Percentiles rank a stretch among this genome's conserved stretches.
Evolutionary conservation across 1,139 yeast species (phyloP).

Genomic region (Yamadazyma atmosphaerica): DNA sequence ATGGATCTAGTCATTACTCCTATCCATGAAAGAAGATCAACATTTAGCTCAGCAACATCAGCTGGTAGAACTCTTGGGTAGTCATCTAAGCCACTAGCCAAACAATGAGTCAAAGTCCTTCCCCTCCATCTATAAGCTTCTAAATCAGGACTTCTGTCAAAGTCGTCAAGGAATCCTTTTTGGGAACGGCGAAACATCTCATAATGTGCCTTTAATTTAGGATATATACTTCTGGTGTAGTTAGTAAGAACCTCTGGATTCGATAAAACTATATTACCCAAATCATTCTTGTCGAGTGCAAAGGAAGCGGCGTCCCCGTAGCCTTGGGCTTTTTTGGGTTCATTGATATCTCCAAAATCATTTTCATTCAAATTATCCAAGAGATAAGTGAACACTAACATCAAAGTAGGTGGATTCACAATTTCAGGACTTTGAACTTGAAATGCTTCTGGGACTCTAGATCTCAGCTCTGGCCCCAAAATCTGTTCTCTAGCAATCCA

Average conservation of each 20-base stretch:
- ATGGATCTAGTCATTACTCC: constrained; percentile 89
- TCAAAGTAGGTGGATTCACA: constrained; percentile 94
- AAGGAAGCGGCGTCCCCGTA: constrained; percentile 8
- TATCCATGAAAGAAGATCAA: constrained; percentile 89
- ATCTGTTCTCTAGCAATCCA: constrained; percentile 98
- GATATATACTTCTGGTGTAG: constrained; percentile 70
- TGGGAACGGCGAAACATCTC: constrained; percentile 87
- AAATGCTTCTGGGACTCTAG: constrained; percentile 85
- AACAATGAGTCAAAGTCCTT: constrained; percentile 77
- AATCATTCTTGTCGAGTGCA: constrained; percentile 17
- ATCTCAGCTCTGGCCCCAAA: constrained; percentile 86
- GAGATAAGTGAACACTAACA: constrained; percentile 73
- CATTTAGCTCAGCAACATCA: constrained; percentile 86
- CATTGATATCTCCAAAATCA: constrained; percentile 21
- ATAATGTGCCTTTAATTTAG: constrained; percentile 73
- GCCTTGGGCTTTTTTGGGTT: constrained; percentile 22
- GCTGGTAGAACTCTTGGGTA: constrained; percentile 86
- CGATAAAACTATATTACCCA: constrained; percentile 55
- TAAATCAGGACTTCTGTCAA: constrained; percentile 54
- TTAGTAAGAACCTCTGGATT: constrained; percentile 62
- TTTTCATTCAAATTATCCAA: constrained; percentile 42
- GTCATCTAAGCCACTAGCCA: constrained; percentile 94
- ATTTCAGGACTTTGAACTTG: constrained; percentile 84
- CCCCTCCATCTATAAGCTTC: constrained; percentile 95
- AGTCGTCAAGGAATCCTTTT: constrained; percentile 70